Conservation (phyloP, 768 basidiomycete genomes). For the Lepiota subincarnata region DNA sequence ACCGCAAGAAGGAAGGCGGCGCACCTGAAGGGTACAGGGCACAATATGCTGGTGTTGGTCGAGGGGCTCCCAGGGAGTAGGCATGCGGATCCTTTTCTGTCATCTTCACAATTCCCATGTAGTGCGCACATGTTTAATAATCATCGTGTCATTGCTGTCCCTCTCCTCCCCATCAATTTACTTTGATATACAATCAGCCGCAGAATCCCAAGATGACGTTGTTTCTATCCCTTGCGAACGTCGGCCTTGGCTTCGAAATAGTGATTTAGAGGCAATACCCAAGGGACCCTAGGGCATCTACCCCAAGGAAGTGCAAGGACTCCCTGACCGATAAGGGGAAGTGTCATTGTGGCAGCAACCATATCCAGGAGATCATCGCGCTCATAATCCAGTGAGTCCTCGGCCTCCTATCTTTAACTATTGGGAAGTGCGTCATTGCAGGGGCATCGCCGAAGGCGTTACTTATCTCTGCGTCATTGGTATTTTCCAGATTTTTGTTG, state of each 20-base stretch:
- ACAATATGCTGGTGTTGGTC: conserved; percentile 83
- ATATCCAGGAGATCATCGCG: too few relatives aligned
- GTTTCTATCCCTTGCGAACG: background rate
- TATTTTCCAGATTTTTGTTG: too few relatives aligned
- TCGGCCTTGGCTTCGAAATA: conserved; percentile 17
- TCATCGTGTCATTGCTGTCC: conserved; percentile 13
- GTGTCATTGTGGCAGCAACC: too few relatives aligned
- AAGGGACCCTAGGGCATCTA: too few relatives aligned
- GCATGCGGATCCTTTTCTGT: conserved; percentile 11
- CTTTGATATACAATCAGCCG: background rate
- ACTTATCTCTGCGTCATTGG: too few relatives aligned
- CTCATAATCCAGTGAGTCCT: too few relatives aligned
- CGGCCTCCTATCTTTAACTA: too few relatives aligned
- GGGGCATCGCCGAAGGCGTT: too few relatives aligned
- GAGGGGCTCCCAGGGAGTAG: conserved; percentile 78
- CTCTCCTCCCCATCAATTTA: background rate
- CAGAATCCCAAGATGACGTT: background rate
- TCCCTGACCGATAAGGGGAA: too few relatives aligned
- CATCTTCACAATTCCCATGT: conserved; percentile 11
- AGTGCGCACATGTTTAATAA: conserved; percentile 22
- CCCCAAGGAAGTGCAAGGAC: too few relatives aligned
- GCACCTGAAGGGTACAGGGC: conserved; percentile 89
- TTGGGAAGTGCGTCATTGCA: too few relatives aligned
- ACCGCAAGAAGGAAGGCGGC: conserved; percentile 87
- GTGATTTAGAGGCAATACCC: too few relatives aligned